These are phyloP conservation scores for Euphorbia peplus DNA, from an alignment of 345 rosid species.

Conservation along the genomic window DNA sequence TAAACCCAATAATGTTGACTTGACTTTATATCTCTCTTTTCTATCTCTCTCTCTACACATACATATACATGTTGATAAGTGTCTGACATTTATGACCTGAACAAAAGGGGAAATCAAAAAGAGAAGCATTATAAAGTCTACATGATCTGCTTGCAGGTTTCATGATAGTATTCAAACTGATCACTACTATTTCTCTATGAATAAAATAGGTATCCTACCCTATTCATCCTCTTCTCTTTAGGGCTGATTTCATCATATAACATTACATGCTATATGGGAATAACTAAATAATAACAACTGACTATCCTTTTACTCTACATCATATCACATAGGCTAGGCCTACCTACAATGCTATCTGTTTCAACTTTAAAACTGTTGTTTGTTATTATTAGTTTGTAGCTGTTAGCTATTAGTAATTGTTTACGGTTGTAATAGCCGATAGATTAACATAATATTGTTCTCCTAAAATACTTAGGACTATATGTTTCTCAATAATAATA, in stretches of 20 bases:
- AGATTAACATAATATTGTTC: too few species aligned
- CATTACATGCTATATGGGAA: not conserved
- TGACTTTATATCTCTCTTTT: constrained; percentile 10
- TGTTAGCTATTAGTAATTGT: too few species aligned
- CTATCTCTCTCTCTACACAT: not conserved
- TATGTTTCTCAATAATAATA: too few species aligned
- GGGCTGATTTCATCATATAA: not conserved
- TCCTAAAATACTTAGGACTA: too few species aligned
- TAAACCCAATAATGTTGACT: constrained; percentile 6
- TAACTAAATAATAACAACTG: not conserved
- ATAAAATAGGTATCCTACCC: not conserved
- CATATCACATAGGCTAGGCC: not conserved
- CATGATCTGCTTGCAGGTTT: not conserved
- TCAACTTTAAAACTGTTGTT: too few species aligned
- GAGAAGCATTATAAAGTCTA: not conserved
- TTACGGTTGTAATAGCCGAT: too few species aligned
- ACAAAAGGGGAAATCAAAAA: not conserved
- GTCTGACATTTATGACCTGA: constrained; percentile 13
- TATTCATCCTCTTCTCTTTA: not conserved
- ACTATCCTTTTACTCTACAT: not conserved
- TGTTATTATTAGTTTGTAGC: too few species aligned
- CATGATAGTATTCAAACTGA: constrained; percentile 2
- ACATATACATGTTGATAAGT: not conserved
- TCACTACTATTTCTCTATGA: not conserved
- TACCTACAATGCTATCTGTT: too few species aligned